These are phyloP conservation scores for Erythrobasidium yunnanense DNA, from an alignment of 768 basidiomycete species.

Conservation along the genomic window DNA sequence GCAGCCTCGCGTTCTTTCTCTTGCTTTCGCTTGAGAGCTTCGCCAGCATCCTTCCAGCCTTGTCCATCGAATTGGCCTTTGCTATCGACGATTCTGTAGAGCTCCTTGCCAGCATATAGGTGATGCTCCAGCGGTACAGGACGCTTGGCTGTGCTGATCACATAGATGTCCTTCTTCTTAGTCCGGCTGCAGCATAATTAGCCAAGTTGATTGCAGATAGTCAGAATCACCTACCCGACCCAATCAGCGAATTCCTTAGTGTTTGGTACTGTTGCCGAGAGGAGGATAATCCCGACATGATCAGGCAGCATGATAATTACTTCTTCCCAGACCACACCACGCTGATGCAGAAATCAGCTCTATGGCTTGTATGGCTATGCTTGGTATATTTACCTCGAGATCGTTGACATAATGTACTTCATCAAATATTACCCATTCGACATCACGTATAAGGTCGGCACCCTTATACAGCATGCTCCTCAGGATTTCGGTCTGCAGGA, in stretches of 20 bases:
- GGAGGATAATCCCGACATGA: slow-evolving; percentile 90
- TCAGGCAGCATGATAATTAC: slow-evolving; percentile 99
- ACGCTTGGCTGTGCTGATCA: slow-evolving; percentile 88
- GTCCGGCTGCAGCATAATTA: slow-evolving; percentile 89
- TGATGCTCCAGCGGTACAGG: slow-evolving; percentile 96
- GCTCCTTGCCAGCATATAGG: slow-evolving; percentile 83
- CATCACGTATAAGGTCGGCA: slow-evolving; percentile 93
- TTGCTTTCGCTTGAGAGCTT: slow-evolving; percentile 81
- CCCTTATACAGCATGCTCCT: slow-evolving; percentile 98
- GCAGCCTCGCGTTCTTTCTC: slow-evolving; percentile 96
- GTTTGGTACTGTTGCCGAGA: slow-evolving; percentile 96
- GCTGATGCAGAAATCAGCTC: slow-evolving; percentile 46
- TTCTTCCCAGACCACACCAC: slow-evolving; percentile 99
- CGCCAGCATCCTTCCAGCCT: slow-evolving; percentile 81
- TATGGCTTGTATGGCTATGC: slow-evolving; percentile 7
- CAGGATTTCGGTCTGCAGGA: slow-evolving; percentile 71
- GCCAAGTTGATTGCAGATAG: not conserved
- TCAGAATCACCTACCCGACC: slow-evolving; percentile 66
- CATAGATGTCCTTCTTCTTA: slow-evolving; percentile 98
- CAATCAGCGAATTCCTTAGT: slow-evolving; percentile 97
- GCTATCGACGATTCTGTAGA: slow-evolving; percentile 83
- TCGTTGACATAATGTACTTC: slow-evolving; percentile 99
- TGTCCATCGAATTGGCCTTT: slow-evolving; percentile 56
- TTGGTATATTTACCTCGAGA: slow-evolving; percentile 59
- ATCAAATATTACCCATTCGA: slow-evolving; percentile 98